Percentiles rank a stretch among this genome's conserved stretches.
phyloP scores from a whole-genome alignment of 257 asterid species.

The Oldenlandia corymbosa region DNA sequence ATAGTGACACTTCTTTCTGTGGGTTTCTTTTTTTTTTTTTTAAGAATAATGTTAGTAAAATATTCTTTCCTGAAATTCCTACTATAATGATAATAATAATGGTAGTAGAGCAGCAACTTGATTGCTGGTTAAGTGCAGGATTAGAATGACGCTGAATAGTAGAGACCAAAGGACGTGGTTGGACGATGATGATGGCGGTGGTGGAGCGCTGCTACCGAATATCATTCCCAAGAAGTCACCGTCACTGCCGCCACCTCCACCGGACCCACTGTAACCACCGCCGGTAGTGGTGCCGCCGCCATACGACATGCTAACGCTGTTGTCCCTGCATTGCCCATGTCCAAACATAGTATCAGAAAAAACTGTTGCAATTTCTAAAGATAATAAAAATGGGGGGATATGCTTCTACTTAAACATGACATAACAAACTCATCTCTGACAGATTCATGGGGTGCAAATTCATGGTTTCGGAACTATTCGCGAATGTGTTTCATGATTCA shows the following conservation, averaged over 20 bases:
- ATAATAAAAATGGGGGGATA: too few relatives aligned
- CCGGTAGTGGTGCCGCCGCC: constrained; percentile 53
- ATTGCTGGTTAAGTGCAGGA: constrained; percentile 37
- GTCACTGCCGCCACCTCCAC: constrained; percentile 25
- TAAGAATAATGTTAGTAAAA: constrained; percentile 3
- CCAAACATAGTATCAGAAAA: neutral
- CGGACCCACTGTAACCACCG: constrained; percentile 33
- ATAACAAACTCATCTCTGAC: too few relatives aligned
- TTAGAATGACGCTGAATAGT: constrained; percentile 35
- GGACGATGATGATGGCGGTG: constrained; percentile 36
- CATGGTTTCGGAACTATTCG: too few relatives aligned
- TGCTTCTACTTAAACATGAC: too few relatives aligned
- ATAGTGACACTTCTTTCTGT: constrained; percentile 12
- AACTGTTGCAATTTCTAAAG: too few relatives aligned
- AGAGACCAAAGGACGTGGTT: constrained; percentile 35
- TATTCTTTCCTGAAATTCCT: constrained; percentile 6
- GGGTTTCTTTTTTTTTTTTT: neutral
- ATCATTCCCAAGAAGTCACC: constrained; percentile 53
- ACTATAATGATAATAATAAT: constrained; percentile 23
- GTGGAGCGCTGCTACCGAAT: constrained; percentile 56
- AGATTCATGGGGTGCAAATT: too few relatives aligned
- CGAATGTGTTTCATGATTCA: too few relatives aligned
- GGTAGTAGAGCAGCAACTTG: constrained; percentile 25
- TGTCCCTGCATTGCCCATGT: constrained; percentile 49
- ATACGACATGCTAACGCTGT: constrained; percentile 41